phyloP scores from a whole-genome alignment of 257 asterid genomes.

The Rehmannia glutinosa region DNA sequence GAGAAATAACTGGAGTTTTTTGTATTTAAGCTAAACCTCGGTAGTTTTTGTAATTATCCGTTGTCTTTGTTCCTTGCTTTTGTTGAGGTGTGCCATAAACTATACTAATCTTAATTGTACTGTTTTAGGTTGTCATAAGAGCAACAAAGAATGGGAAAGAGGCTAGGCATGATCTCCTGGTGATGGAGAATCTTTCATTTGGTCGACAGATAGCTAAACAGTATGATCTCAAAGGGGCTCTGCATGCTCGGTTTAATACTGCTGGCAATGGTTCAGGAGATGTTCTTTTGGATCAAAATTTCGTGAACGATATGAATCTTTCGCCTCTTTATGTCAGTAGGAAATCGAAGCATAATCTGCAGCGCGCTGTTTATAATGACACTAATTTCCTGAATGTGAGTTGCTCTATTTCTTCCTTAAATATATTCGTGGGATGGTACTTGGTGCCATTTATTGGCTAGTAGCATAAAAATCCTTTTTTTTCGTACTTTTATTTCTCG shows the following conservation, averaged over 20 bases:
- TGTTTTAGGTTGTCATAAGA: conserved; percentile 56
- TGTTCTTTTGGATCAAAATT: conserved; percentile 91
- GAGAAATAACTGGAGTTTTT: not conserved
- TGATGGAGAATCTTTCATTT: conserved; percentile 96
- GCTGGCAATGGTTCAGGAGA: conserved; percentile 59
- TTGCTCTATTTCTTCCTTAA: not conserved
- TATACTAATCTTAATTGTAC: not conserved
- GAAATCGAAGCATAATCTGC: conserved; percentile 72
- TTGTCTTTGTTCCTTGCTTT: not conserved
- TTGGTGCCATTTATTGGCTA: not conserved
- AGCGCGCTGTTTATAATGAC: conserved; percentile 94
- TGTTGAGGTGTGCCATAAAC: too few relatives aligned
- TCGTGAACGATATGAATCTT: conserved; percentile 82
- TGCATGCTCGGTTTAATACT: conserved; percentile 68
- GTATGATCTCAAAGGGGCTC: conserved; percentile 93
- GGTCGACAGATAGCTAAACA: conserved; percentile 64
- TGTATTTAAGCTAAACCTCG: not conserved
- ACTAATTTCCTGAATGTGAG: conserved; percentile 80
- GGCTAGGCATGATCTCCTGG: conserved; percentile 74
- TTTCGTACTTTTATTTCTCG: not conserved
- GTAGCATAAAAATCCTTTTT: not conserved
- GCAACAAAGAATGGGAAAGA: conserved; percentile 66
- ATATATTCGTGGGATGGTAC: not conserved
- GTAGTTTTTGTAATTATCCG: not conserved
- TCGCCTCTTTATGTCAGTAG: conserved; percentile 84